Evolutionary conservation across 202 grass and related monocot genomes (phyloP), one percentile per base, ranked within the genome.

Genomic region (Saccharum hybrid): DNA sequence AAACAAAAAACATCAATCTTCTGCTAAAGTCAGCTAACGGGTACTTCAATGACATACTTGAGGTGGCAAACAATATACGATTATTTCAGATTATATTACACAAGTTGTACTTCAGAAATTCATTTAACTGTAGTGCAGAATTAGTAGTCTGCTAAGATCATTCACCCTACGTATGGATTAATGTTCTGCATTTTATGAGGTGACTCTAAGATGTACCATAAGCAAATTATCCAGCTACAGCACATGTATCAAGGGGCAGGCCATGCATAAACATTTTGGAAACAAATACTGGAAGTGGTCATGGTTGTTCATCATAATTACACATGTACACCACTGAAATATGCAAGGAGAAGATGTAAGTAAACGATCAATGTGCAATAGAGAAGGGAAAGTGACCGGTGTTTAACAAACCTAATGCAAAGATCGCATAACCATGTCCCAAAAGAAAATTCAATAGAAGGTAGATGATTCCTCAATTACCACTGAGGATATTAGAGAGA

Each of bases 61-160:
- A 39, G 37, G 74, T 79, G 39, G 66, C 46, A 86, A 65, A 82
- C 16, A 21, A 6, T 15, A 71, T 63, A 71, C 67, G 45, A 74
- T 30, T 34, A 75, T 38, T 22, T 36, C 45, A 54, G 4, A 26
- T 70, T 72, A 12, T 88, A 5, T 65, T 43, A 21, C 10, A 78
- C 52, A 52, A 14, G n/a, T n/a, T 59, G 16, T 1, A 51, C 46
- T 73, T 68, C 61, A 62, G 13, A 90, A 85, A 78, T 28, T 40
- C 31, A 82, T 49, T 66, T 46, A 72, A 77, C 4, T 73, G 37
- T 57, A 54, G 45, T 69, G 26, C 36, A 14, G 26, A 71, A 45
- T 51, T 23, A 51, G 49, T 19, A 40, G 8, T 28, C 23, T 45
- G 8, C 49, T 60, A 46, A 26, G 49, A 59, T 57, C 15, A 26